These are phyloP conservation scores for Gynandropsis gynandra DNA, from an alignment of 345 rosid species.

Conservation along the genomic window DNA sequence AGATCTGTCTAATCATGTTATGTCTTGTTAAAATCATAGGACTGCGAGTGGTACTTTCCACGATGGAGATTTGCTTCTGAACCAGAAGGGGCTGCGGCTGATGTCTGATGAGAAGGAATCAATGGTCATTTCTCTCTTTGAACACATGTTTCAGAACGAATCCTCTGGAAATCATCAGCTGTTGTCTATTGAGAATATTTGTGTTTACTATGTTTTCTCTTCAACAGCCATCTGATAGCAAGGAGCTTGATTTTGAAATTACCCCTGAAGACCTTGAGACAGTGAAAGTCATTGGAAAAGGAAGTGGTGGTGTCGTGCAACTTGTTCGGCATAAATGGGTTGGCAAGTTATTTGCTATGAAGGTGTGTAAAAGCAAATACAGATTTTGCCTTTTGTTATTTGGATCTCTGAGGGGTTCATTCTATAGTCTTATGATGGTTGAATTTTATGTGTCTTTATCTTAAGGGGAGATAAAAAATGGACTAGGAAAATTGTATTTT, in stretches of 20 bases:
- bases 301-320: conserved; percentile 92
- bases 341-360: conserved; percentile 79
- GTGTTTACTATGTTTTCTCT: conserved; percentile 17
- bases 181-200: neutral
- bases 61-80: conserved; percentile 81
- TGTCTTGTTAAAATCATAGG: conserved; percentile 30
- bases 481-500: conserved; percentile 12
- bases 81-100: conserved; percentile 74
- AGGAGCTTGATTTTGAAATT: conserved; percentile 78
- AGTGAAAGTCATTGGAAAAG: conserved; percentile 92
- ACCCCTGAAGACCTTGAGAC: conserved; percentile 85
- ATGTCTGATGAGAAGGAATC: conserved; percentile 60
- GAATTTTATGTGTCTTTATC: neutral
- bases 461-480: conserved; percentile 1
- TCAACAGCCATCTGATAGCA: conserved; percentile 56
- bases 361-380: conserved; percentile 35
- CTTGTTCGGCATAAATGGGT: conserved; percentile 92
- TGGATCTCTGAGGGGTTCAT: neutral
- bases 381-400: neutral
- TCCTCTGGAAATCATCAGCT: too few relatives aligned
- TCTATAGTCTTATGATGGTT: neutral
- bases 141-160: too few relatives aligned
- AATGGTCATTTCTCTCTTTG: conserved; percentile 33
- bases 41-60: conserved; percentile 95
- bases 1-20: too few relatives aligned